Evolutionary conservation across 495 filamentous ascomycete genomes (phyloP).

Genomic region (Friedmanniomyces simplex): DNA sequence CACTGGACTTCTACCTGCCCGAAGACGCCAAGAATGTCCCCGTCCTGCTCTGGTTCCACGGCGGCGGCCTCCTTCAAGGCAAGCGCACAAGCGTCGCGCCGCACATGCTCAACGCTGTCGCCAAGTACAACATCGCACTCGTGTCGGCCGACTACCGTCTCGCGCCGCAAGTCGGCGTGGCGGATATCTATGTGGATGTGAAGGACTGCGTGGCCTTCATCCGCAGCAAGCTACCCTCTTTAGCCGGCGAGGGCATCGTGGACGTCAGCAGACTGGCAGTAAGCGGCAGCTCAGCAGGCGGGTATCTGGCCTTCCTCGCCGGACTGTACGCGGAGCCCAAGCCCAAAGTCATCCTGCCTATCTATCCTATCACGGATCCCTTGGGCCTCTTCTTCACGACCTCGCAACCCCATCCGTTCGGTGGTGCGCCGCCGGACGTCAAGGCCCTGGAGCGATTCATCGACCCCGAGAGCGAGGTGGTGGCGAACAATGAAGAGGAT

Average conservation of each 20-base stretch:
- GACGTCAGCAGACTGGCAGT: conserved; percentile 10
- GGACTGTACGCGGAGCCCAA: conserved; percentile 18
- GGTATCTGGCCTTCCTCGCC: conserved; percentile 17
- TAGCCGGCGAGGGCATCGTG: background rate
- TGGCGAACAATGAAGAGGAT: conserved; percentile 6
- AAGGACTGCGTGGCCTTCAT: conserved; percentile 15
- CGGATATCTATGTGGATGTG: conserved; percentile 16
- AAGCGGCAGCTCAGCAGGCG: conserved; percentile 9
- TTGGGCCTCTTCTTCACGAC: conserved; percentile 13
- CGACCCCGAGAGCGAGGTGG: conserved; percentile 1
- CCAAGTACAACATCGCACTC: conserved; percentile 7
- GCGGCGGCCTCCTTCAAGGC: conserved; percentile 25
- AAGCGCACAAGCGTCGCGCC: background rate
- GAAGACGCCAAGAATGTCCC: conserved; percentile 13
- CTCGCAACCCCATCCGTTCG: conserved; percentile 5
- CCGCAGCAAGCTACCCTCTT: conserved; percentile 3
- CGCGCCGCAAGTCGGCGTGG: conserved; percentile 11
- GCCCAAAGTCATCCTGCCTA: conserved; percentile 14
- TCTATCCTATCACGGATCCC: conserved; percentile 19
- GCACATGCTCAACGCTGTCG: conserved; percentile 7
- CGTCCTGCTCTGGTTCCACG: conserved; percentile 29
- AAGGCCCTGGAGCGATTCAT: conserved; percentile 2
- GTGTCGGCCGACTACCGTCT: conserved; percentile 18
- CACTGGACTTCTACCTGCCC: conserved; percentile 15
- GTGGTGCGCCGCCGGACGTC: background rate